These are phyloP conservation scores for Thelonectria olida DNA, from an alignment of 2,329 filamentous ascomycete species.

Conservation along the genomic window DNA sequence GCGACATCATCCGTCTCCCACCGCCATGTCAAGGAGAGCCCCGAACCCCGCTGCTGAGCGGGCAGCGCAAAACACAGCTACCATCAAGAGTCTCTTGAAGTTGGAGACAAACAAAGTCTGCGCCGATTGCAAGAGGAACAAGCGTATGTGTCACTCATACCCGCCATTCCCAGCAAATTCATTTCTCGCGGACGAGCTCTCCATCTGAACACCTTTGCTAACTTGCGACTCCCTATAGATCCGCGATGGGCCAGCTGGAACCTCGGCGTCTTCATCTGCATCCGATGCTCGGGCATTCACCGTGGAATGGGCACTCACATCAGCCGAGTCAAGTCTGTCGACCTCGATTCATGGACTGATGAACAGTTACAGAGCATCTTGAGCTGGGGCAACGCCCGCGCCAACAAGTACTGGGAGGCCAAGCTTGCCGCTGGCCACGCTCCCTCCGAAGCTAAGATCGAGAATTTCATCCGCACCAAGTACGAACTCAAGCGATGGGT, in stretches of 20 bases:
- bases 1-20: slow-evolving; percentile 9
- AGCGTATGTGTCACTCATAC: slow-evolving; percentile 70
- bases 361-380: slow-evolving; percentile 95
- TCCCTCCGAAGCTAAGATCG: slow-evolving; percentile 96
- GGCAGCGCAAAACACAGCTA: slow-evolving; percentile 91
- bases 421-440: slow-evolving; percentile 92
- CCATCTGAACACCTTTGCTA: neutral
- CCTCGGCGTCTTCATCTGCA: slow-evolving; percentile 95
- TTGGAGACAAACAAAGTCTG: slow-evolving; percentile 95
- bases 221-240: slow-evolving; percentile 61
- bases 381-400: slow-evolving; percentile 94
- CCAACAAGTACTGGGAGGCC: slow-evolving; percentile 99
- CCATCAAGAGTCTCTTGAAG: slow-evolving; percentile 94
- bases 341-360: slow-evolving; percentile 98
- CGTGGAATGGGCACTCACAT: slow-evolving; percentile 99
- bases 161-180: neutral
- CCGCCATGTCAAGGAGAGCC: slow-evolving; percentile 78
- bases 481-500: slow-evolving; percentile 99
- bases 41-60: slow-evolving; percentile 84
- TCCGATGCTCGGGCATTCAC: slow-evolving; percentile 97
- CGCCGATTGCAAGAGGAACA: slow-evolving; percentile 98
- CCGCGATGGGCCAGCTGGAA: slow-evolving; percentile 99
- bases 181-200: neutral
- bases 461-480: slow-evolving; percentile 99
- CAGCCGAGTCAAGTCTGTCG: slow-evolving; percentile 96